Evolutionary conservation across 768 basidiomycete species (phyloP).

Genomic region (Tulasnella sp.): DNA sequence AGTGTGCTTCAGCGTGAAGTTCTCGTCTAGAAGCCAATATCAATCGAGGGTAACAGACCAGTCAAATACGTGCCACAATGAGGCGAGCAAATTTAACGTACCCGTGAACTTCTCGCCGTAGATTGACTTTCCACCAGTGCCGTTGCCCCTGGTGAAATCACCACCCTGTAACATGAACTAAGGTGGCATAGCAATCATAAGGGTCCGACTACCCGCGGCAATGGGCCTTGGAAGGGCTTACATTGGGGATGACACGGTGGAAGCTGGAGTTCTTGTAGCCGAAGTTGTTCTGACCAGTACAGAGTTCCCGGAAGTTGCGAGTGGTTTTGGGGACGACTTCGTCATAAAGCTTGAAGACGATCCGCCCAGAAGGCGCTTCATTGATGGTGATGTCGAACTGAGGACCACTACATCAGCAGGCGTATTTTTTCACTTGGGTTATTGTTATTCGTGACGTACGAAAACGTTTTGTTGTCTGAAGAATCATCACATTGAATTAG

Average conservation of each 20-base stretch:
- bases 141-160: constrained; percentile 30
- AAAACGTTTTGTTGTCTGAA: too few relatives aligned
- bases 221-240: constrained; percentile 23
- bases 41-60: background rate
- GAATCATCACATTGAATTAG: too few relatives aligned
- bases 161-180: constrained; percentile 35
- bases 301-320: constrained; percentile 72
- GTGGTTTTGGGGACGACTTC: constrained; percentile 59
- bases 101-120: constrained; percentile 31
- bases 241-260: constrained; percentile 33
- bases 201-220: constrained; percentile 27
- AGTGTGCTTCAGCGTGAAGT: constrained; percentile 31
- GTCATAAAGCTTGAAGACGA: constrained; percentile 83
- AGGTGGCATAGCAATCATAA: constrained; percentile 32
- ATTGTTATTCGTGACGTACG: too few relatives aligned
- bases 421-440: too few relatives aligned
- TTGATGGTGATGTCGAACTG: constrained; percentile 33
- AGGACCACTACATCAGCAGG: too few relatives aligned
- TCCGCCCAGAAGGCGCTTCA: constrained; percentile 30
- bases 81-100: too few relatives aligned
- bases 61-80: background rate
- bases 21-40: constrained; percentile 28
- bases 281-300: constrained; percentile 31
- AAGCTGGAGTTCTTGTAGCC: constrained; percentile 30
- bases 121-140: constrained; percentile 33